Evolutionary conservation across 257 asterid genomes (phyloP), one percentile per base, ranked within the genome.

Genomic region (Capsicum chinense): DNA sequence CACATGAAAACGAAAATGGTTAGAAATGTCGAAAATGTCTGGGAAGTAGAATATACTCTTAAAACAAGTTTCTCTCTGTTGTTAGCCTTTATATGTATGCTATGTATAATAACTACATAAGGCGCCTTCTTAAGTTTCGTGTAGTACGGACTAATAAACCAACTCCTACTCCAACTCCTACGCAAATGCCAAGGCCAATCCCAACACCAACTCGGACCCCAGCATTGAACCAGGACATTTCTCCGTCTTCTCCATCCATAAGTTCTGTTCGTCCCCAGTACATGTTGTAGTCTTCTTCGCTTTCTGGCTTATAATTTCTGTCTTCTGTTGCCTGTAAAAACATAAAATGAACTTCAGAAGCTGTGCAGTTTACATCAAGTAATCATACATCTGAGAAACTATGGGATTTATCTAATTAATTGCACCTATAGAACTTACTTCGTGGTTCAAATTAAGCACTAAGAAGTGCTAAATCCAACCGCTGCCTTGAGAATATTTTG

Each of bases 81-180:
- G 83, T 79, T 84, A 62, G 84, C 83, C 81, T 68, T 71, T 56
- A 37, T 84, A 81, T 33, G 54, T 56, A 82, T 50, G 35, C 66
- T 78, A 33, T 26, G 26, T 15, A 39, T 39, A 44, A 44, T 44
- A 78, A 78, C 67, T 81, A 94, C 64, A 90, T n/a, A 68, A 91
- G 90, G 47, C 95, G 92, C 79, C 97, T 92, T 89, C 92, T 92
- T 73, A 94, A 89, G 90, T 90, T 89, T 35, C 93, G 84, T 3
- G 88, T 83, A 37, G 87, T 81, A 2, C 91, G 88, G 52, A 80
- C 88, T 33, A 88, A 81, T 63, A 88, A 84, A 19, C 91, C 91
- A 48, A 87, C 88, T 79, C 91, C 91, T 7, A 88, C 83, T 14
- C 91, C 91, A 19, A 88, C 57, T 44, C 91, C 91, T 64, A 88